Base-by-base conservation (phyloP, 176 grass and related monocot species). In the Lolium rigidum region DNA sequence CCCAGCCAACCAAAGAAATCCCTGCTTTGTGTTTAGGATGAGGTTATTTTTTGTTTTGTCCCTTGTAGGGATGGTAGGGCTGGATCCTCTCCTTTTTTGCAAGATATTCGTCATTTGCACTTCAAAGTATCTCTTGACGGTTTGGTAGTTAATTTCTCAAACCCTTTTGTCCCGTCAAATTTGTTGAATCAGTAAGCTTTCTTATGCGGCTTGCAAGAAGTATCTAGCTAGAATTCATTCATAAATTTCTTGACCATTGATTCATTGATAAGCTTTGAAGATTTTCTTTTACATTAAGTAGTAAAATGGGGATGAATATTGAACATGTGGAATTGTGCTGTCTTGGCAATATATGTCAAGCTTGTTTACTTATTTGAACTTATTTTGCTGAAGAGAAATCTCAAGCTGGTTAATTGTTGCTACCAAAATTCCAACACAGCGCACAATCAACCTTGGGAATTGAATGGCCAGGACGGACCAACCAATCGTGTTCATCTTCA, bases 1-100 rank as follows among this genome's bases (percentile, higher is more conserved):
- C 80, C 52, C 63, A 77, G 63, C 90, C 90, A 91, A 88, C 82
- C 90, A 85, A 87, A 80, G 60, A 81, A 76, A 84, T 73, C 60
- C 35, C 54, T 6, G 49, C 70, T 78, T 55, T 37, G 15, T 77
- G 63, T 69, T 88, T 78, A 64, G 82, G 82, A 91, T 91, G 77
- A 91, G 81, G 70, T 70, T 82, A 88, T 77, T 82, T 89, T 89
- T 87, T 5, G 38, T 5, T 76, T 63, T 61, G 69, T 17, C 55
- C 54, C 2, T 46, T 50, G 69, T 84, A 80, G 68, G 80, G 0
- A 11, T 8, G 71, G 10, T 16, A 16, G 25, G n/a, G 4, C 1
- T 31, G 68, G 76, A 84, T 91, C 43, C 31, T 35, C 3, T 35
- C n/a, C n/a, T 78, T 84, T 76, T 76, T 82, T 63, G 16, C 14